Conservation (phyloP, 164 flowering plant species). For the Magnolia sinica region DNA sequence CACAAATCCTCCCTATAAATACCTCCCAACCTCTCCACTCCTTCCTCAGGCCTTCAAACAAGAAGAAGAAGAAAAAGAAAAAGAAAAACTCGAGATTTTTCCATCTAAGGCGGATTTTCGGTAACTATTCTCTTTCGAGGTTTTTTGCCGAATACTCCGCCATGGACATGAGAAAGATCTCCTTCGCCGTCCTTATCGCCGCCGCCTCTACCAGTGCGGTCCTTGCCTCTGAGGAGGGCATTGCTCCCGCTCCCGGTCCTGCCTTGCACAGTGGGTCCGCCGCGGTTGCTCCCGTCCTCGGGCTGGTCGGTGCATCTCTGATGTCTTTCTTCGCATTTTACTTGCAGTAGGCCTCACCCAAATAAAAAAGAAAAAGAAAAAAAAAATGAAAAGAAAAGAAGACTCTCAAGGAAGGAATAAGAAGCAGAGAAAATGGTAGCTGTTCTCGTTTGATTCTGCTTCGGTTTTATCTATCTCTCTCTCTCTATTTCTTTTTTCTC, state of each 20-base stretch:
- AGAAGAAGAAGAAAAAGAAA: neutral
- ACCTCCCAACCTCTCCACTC: neutral
- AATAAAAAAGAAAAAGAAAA: neutral
- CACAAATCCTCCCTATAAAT: neutral
- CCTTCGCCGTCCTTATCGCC: neutral
- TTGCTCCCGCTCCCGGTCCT: neutral
- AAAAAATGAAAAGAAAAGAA: neutral
- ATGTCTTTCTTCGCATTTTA: neutral
- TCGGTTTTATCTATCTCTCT: neutral
- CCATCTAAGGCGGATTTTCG: neutral
- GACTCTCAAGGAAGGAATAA: neutral
- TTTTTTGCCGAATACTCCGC: neutral
- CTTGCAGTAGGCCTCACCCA: neutral
- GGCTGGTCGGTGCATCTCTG: neutral
- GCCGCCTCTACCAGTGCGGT: neutral
- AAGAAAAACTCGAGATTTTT: neutral
- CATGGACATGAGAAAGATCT: constrained; percentile 3
- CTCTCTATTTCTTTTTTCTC: too few relatives aligned
- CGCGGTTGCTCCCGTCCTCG: neutral
- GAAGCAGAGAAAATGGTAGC: neutral
- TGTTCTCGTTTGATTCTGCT: neutral
- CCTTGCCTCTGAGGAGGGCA: neutral
- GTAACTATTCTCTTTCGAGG: neutral
- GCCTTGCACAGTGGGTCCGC: neutral
- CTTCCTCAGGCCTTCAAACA: neutral